Evolutionary conservation across 106 monocot genomes (phyloP).

Genomic region (Dioscorea zingiberensis): DNA sequence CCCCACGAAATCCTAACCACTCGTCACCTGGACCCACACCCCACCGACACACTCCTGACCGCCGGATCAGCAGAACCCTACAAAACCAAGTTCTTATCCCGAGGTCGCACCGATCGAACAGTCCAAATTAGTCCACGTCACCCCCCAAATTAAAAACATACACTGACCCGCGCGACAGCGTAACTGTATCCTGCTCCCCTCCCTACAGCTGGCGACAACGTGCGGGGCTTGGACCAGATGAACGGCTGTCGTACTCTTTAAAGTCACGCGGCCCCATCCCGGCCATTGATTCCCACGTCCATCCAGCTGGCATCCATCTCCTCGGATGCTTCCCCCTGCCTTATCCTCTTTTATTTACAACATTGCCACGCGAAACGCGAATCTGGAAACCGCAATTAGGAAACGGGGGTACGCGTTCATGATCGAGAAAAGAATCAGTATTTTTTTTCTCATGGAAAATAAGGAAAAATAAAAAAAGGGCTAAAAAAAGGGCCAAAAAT

Average conservation of each 20-base stretch:
- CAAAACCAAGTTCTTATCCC: neutral
- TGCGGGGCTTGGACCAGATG: neutral
- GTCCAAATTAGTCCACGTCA: no score
- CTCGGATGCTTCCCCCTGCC: neutral
- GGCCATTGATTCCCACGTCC: neutral
- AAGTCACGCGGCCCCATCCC: neutral
- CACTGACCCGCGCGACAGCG: neutral
- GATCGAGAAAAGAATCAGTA: slow-evolving; percentile 1
- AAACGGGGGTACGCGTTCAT: neutral
- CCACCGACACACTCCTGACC: neutral
- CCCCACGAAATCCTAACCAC: no score
- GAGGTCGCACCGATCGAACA: no score
- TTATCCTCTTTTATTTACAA: neutral
- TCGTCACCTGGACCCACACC: neutral
- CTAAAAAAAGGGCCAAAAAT: neutral
- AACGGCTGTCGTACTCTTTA: neutral
- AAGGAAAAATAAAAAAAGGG: neutral
- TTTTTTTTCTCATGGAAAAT: neutral
- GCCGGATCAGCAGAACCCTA: neutral
- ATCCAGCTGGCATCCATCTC: neutral
- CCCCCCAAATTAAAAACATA: no score
- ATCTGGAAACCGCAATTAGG: neutral
- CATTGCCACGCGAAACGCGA: neutral
- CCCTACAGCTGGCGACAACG: neutral
- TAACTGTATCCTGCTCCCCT: neutral